These are phyloP conservation scores for Cichorium intybus DNA, from an alignment of 140 eudicot genomes.

Conservation along the genomic window DNA sequence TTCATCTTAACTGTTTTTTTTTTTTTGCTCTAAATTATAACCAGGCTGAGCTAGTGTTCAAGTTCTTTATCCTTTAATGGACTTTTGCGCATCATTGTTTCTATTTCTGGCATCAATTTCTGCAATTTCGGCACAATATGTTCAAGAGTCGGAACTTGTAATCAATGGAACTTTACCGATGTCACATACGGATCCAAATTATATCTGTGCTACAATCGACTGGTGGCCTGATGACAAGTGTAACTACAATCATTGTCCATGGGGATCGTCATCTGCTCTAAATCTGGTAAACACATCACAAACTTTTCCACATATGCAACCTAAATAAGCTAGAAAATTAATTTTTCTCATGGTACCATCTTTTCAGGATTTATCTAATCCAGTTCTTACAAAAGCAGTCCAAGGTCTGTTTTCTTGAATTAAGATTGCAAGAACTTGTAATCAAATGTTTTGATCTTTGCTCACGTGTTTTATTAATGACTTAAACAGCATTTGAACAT, in stretches of 20 bases:
- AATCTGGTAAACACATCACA: conserved; percentile 55
- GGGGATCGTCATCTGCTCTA: conserved; percentile 78
- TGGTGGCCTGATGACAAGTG: conserved; percentile 99
- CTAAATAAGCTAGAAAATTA: background rate
- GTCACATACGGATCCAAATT: conserved; percentile 67
- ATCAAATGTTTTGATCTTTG: conserved; percentile 7
- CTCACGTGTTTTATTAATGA: conserved; percentile 5
- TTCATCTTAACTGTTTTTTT: background rate
- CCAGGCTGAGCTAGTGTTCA: conserved; percentile 16
- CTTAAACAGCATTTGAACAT: conserved; percentile 58
- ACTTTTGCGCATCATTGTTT: conserved; percentile 33
- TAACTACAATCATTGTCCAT: conserved; percentile 78
- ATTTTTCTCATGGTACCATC: background rate
- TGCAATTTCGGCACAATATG: conserved; percentile 52
- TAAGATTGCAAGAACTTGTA: background rate
- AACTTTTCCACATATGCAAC: background rate
- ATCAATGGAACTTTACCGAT: conserved; percentile 46
- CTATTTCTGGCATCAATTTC: conserved; percentile 54
- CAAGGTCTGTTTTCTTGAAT: conserved; percentile 51
- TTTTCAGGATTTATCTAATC: conserved; percentile 73
- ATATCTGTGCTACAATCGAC: conserved; percentile 88
- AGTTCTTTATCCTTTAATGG: conserved; percentile 39
- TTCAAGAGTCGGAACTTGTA: conserved; percentile 47
- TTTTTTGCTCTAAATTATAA: conserved; percentile 10
- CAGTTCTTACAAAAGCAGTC: conserved; percentile 63